These are phyloP conservation scores for Dentipellis fragilis DNA, from an alignment of 768 basidiomycete genomes.

Conservation along the genomic window DNA sequence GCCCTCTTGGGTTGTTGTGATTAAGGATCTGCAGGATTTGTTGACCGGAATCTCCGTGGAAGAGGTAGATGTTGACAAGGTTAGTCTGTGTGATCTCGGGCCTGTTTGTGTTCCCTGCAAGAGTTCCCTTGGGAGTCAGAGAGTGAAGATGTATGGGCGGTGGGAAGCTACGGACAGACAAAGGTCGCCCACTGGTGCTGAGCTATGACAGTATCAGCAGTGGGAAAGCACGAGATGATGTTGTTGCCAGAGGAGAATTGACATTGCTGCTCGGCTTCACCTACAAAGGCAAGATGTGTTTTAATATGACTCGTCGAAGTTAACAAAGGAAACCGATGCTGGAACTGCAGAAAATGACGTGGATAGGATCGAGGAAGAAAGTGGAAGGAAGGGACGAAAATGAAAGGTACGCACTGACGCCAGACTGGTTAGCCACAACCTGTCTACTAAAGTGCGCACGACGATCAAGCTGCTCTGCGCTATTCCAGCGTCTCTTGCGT, in stretches of 20 bases:
- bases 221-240: constrained; percentile 72
- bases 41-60: constrained; percentile 54
- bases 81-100: constrained; percentile 57
- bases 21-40: constrained; percentile 36
- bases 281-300: constrained; percentile 14
- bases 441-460: constrained; percentile 10
- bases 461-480: constrained; percentile 15
- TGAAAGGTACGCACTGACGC: constrained; percentile 8
- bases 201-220: constrained; percentile 37
- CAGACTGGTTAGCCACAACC: constrained; percentile 11
- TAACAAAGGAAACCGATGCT: neutral
- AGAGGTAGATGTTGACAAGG: constrained; percentile 67
- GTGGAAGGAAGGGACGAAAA: neutral
- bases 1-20: constrained; percentile 35
- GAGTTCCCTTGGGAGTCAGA: constrained; percentile 11
- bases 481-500: no score
- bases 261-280: constrained; percentile 37
- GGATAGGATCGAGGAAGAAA: neutral
- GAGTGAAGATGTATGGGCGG: constrained; percentile 9
- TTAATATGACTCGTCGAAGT: constrained; percentile 2
- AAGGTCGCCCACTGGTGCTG: constrained; percentile 72
- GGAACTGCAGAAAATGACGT: no score
- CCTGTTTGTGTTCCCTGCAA: constrained; percentile 63
- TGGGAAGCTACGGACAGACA: constrained; percentile 55
- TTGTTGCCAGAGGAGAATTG: constrained; percentile 54